Evolutionary conservation across 257 asterid species (phyloP).

Genomic region (Voacanga thouarsii): DNA sequence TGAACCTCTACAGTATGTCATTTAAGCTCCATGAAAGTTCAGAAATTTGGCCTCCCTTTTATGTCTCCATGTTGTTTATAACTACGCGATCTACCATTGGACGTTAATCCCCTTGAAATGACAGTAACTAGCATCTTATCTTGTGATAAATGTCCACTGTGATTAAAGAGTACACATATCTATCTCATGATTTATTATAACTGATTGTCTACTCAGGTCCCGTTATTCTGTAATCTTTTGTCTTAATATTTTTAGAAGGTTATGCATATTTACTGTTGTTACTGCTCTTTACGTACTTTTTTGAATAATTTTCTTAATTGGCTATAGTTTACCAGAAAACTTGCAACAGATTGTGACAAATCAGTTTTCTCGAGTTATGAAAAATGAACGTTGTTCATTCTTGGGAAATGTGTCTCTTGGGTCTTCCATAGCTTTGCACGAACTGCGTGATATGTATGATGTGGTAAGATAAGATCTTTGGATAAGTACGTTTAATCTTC

Average conservation of each 20-base stretch:
- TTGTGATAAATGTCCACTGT: not conserved
- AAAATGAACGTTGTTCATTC: conserved; percentile 73
- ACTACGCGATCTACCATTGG: not conserved
- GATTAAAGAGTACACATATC: not conserved
- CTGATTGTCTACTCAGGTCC: not conserved
- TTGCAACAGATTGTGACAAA: conserved; percentile 75
- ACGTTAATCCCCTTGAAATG: not conserved
- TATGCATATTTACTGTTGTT: not conserved
- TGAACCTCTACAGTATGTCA: not conserved
- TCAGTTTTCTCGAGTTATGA: conserved; percentile 78
- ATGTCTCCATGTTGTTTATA: not conserved
- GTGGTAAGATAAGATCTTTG: conserved; percentile 46
- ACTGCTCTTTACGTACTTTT: not conserved
- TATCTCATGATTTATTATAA: not conserved
- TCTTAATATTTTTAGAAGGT: not conserved
- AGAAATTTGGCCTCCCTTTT: not conserved
- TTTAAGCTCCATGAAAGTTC: not conserved
- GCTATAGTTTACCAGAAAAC: conserved; percentile 35
- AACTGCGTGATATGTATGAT: conserved; percentile 76
- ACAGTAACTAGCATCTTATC: not conserved
- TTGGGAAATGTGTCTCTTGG: conserved; percentile 85
- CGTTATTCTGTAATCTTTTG: not conserved
- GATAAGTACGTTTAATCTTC: conserved; percentile 12
- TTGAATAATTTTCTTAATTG: conserved; percentile 26
- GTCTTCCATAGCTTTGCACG: conserved; percentile 61